Conservation (phyloP, 2,329 filamentous ascomycete genomes). For the Aspergillus thermomutatus region DNA sequence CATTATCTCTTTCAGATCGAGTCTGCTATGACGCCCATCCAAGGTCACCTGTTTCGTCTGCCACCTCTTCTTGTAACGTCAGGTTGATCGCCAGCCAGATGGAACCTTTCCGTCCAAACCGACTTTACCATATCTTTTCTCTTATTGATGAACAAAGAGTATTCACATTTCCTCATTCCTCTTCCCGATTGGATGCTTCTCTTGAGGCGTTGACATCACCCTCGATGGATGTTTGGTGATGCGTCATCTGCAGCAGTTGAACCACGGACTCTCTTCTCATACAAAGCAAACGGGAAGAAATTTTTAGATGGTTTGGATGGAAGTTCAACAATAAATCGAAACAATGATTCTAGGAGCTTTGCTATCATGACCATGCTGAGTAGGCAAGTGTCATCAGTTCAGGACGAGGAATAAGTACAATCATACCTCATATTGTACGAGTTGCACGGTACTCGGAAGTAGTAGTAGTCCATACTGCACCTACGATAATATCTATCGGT, state of each 20-base stretch:
- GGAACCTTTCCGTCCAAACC: background rate
- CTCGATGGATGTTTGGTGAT: background rate
- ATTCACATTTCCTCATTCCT: background rate
- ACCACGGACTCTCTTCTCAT: background rate
- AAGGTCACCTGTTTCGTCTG: constrained; percentile 5
- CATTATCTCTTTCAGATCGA: background rate
- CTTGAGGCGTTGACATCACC: background rate
- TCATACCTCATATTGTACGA: background rate
- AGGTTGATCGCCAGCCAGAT: constrained; percentile 6
- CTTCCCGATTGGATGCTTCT: background rate
- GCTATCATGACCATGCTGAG: background rate
- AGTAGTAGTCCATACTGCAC: background rate
- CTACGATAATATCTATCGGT: no score
- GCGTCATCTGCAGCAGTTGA: constrained; percentile 1
- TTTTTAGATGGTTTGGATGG: no score
- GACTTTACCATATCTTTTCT: background rate
- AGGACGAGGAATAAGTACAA: background rate
- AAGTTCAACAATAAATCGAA: background rate
- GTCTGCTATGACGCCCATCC: background rate
- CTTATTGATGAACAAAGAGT: background rate
- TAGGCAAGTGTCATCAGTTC: no score
- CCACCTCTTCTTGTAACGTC: constrained; percentile 22
- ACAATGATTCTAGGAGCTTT: background rate
- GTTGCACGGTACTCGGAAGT: background rate
- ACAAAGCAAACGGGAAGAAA: background rate